These are phyloP conservation scores for Penicillium psychrosexuale DNA, from an alignment of 2,329 filamentous ascomycete species.

Conservation along the genomic window DNA sequence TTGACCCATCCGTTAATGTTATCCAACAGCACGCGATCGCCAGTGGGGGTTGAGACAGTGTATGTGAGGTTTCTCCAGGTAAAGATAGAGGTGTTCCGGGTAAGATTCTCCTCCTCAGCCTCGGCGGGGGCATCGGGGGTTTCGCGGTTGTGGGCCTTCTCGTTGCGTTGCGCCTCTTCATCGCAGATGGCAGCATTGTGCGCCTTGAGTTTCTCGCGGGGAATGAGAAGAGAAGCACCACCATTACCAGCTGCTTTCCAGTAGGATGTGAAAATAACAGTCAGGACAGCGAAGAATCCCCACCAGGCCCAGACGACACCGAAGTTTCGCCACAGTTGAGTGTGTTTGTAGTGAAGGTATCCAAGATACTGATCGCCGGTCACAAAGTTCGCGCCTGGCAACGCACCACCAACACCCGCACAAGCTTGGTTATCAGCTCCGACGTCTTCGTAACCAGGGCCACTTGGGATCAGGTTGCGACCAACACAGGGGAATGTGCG, in stretches of 20 bases:
- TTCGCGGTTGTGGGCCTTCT: background rate
- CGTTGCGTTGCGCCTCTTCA: constrained; percentile 7
- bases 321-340: constrained; percentile 57
- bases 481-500: constrained; percentile 29
- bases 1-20: constrained; percentile 72
- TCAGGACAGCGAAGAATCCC: constrained; percentile 56
- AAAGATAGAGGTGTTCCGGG: constrained; percentile 63
- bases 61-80: constrained; percentile 73
- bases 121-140: constrained; percentile 10
- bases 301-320: constrained; percentile 61
- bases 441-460: constrained; percentile 24
- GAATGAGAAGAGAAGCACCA: constrained; percentile 56
- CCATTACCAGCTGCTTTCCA: constrained; percentile 50
- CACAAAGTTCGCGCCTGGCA: constrained; percentile 47
- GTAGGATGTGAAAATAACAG: constrained; percentile 53
- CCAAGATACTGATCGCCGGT: constrained; percentile 56
- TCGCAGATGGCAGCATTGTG: constrained; percentile 23
- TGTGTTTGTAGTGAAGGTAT: constrained; percentile 51
- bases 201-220: constrained; percentile 54
- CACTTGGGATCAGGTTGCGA: constrained; percentile 28
- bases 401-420: constrained; percentile 55
- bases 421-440: constrained; percentile 42
- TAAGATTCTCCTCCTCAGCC: constrained; percentile 40
- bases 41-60: constrained; percentile 58
- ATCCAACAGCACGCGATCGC: constrained; percentile 57